A percentile compares a stretch with the other conserved stretches of the same genome.
phyloP scores from a whole-genome alignment of 2,329 filamentous ascomycete species.

The Beauveria asiatica region DNA sequence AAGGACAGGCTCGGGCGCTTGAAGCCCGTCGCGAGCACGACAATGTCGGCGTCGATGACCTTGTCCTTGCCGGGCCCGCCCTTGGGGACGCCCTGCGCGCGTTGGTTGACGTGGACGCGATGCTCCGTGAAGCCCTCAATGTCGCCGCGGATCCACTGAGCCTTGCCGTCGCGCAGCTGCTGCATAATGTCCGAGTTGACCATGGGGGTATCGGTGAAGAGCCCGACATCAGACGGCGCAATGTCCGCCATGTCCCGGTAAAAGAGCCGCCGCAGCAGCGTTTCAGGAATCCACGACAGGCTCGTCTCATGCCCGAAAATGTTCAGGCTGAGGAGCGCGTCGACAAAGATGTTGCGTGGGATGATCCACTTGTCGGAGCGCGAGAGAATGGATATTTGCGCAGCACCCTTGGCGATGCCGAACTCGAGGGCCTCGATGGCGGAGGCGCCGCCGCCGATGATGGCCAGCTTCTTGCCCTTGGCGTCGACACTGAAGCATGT shows the following conservation, averaged over 20 bases:
- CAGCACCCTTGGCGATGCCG: conserved; percentile 56
- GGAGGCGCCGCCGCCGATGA: conserved; percentile 69
- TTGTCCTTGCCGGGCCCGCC: conserved; percentile 62
- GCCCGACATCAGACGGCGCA: conserved; percentile 57
- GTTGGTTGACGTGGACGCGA: conserved; percentile 63
- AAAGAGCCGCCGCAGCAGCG: conserved; percentile 66
- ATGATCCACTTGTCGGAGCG: conserved; percentile 84
- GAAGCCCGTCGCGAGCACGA: conserved; percentile 79
- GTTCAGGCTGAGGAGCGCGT: conserved; percentile 67
- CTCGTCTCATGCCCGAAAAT: conserved; percentile 69
- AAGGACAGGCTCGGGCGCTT: conserved; percentile 65
- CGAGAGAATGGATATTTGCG: conserved; percentile 63
- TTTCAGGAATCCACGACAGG: conserved; percentile 71
- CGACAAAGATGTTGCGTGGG: conserved; percentile 66
- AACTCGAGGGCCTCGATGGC: conserved; percentile 80
- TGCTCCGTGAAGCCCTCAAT: conserved; percentile 56
- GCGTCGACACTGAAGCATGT: conserved; percentile 48
- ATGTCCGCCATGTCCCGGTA: conserved; percentile 73
- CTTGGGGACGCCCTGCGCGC: conserved; percentile 63
- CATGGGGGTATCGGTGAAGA: conserved; percentile 84
- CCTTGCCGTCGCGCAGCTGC: conserved; percentile 61
- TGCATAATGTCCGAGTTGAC: conserved; percentile 76
- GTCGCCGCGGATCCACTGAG: conserved; percentile 75
- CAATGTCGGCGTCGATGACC: conserved; percentile 63
- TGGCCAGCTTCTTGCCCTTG: conserved; percentile 64